phyloP scores from a whole-genome alignment of 75 land plant genomes.

The Adiantum capillusveneris region DNA sequence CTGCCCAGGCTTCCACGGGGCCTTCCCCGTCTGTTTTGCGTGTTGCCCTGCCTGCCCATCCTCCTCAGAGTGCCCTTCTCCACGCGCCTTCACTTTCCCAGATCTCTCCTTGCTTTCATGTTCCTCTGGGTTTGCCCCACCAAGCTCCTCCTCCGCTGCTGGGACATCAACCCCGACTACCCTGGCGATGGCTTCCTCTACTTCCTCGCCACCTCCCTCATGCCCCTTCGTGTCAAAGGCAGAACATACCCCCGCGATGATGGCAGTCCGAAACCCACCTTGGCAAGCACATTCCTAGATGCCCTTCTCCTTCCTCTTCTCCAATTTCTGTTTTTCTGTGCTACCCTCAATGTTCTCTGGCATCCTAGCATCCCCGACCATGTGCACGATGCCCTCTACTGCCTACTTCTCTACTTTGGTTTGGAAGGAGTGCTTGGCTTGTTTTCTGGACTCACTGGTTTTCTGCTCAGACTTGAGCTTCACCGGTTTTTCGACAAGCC shows the following conservation, averaged over 20 bases:
- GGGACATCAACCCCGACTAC: slow-evolving; percentile 37
- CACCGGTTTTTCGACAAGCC: slow-evolving; percentile 58
- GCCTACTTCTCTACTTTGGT: slow-evolving; percentile 28
- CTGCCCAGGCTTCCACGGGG: slow-evolving; percentile 34
- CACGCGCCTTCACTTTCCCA: slow-evolving; percentile 24
- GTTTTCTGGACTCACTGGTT: slow-evolving; percentile 15
- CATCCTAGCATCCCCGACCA: not conserved
- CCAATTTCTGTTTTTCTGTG: not conserved
- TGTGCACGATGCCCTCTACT: slow-evolving; percentile 24
- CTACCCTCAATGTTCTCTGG: slow-evolving; percentile 1
- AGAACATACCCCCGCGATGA: too few species aligned
- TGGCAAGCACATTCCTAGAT: slow-evolving; percentile 8
- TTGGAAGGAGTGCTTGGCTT: slow-evolving; percentile 30
- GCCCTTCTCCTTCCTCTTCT: slow-evolving; percentile 10
- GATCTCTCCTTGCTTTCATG: slow-evolving; percentile 36
- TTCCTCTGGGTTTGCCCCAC: slow-evolving; percentile 56
- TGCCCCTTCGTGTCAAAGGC: too few species aligned
- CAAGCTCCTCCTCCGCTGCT: slow-evolving; percentile 67
- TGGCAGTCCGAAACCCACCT: too few species aligned
- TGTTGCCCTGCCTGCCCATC: not conserved
- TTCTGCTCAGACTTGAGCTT: slow-evolving; percentile 31
- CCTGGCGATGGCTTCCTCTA: too few species aligned
- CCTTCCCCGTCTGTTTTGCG: slow-evolving; percentile 25
- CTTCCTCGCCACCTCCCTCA: not conserved
- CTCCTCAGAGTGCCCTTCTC: slow-evolving; percentile 43